Conservation (phyloP, 805 yeast species). For the Metschnikowia reukaufii region DNA sequence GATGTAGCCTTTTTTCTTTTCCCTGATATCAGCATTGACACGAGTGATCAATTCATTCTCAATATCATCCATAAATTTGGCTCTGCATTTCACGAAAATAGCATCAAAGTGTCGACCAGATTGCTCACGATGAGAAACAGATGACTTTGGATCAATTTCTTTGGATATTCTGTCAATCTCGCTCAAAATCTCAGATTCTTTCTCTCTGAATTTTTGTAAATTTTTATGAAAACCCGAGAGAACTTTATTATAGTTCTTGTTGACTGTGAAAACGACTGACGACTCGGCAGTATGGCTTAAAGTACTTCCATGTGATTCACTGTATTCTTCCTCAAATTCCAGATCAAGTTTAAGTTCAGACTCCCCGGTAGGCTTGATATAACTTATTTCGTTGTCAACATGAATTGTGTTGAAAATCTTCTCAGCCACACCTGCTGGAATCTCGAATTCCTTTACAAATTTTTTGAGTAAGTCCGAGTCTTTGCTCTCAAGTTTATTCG, state of each 20-base stretch:
- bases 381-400: conserved; percentile 2
- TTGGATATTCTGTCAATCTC: conserved; percentile 22
- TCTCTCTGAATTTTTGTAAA: conserved; percentile 24
- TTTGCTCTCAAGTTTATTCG: conserved; percentile 23
- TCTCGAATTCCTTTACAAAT: conserved; percentile 29
- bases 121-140: conserved; percentile 28
- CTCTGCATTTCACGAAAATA: conserved; percentile 47
- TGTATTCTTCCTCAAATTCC: background rate
- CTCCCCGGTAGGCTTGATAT: background rate
- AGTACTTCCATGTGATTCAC: background rate
- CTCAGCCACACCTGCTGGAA: conserved; percentile 43
- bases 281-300: background rate
- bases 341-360: background rate
- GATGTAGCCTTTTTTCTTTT: conserved; percentile 42
- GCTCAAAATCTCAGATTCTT: conserved; percentile 28
- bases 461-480: conserved; percentile 19
- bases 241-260: conserved; percentile 31
- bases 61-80: conserved; percentile 27
- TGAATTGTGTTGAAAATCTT: conserved; percentile 33
- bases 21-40: conserved; percentile 20
- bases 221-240: conserved; percentile 36
- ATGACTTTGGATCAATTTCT: conserved; percentile 31
- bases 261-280: conserved; percentile 29
- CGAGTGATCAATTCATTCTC: conserved; percentile 2
- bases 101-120: conserved; percentile 40